A percentile compares a stretch with the other conserved stretches of the same genome.
Conservation (phyloP, 371 early-diverging fungal species). For the Blakeslea trispora region DNA sequence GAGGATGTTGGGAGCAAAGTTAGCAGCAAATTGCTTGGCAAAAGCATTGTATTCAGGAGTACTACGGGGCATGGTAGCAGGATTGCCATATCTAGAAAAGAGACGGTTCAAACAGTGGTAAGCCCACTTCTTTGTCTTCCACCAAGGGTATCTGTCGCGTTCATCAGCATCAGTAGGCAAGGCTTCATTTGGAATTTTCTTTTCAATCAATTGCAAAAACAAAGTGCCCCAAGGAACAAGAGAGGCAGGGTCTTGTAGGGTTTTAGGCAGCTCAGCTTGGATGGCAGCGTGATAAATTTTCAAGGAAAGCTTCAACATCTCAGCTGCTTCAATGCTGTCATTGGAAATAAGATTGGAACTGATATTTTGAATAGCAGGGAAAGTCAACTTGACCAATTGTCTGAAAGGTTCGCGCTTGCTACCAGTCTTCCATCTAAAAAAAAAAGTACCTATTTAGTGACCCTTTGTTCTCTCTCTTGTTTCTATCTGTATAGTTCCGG, state of each 20-base stretch:
- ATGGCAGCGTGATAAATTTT: slow-evolving; percentile 79
- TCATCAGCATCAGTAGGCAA: slow-evolving; percentile 68
- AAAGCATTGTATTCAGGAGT: slow-evolving; percentile 70
- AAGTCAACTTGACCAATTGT: slow-evolving; percentile 68
- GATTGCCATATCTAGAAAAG: slow-evolving; percentile 79
- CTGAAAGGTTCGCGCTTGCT: slow-evolving; percentile 63
- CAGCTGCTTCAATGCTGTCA: slow-evolving; percentile 74
- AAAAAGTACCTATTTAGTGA: not conserved
- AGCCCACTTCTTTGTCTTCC: slow-evolving; percentile 96
- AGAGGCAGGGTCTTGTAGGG: slow-evolving; percentile 65
- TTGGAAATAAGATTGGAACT: slow-evolving; percentile 56
- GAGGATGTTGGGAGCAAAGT: slow-evolving; percentile 89
- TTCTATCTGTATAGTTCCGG: too few relatives aligned
- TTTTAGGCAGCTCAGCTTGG: slow-evolving; percentile 67
- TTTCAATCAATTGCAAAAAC: slow-evolving; percentile 78
- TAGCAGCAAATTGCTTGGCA: slow-evolving; percentile 73
- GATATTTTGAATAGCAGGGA: slow-evolving; percentile 76
- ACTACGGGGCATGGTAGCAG: slow-evolving; percentile 57
- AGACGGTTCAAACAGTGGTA: slow-evolving; percentile 82
- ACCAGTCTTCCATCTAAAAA: slow-evolving; percentile 54
- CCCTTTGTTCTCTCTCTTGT: not conserved
- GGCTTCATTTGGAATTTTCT: slow-evolving; percentile 55
- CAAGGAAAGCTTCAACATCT: slow-evolving; percentile 77
- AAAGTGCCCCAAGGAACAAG: slow-evolving; percentile 88
- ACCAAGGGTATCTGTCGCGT: slow-evolving; percentile 78